A percentile compares a stretch with the other conserved stretches of the same genome.
phyloP scores from a whole-genome alignment of 495 filamentous ascomycete genomes.

The Talaromyces adpressus region DNA sequence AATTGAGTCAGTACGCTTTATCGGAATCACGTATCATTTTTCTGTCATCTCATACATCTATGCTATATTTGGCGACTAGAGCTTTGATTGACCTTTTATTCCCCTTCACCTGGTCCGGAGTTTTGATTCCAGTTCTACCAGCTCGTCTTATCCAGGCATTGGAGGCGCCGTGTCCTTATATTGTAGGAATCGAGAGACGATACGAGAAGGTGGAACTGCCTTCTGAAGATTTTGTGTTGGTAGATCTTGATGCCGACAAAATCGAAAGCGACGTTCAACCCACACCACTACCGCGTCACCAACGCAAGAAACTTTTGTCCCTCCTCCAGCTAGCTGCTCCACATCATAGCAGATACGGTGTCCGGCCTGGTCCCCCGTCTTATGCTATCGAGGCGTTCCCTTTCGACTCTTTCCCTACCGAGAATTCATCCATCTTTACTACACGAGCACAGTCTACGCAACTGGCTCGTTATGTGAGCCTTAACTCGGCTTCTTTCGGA shows the following conservation, averaged over 20 bases:
- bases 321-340: constrained; percentile 86
- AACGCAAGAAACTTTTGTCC: constrained; percentile 81
- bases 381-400: constrained; percentile 92
- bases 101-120: constrained; percentile 84
- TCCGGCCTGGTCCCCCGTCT: constrained; percentile 79
- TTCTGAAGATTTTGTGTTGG: constrained; percentile 93
- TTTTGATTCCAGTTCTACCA: constrained; percentile 88
- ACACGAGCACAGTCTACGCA: constrained; percentile 61
- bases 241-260: constrained; percentile 84
- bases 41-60: constrained; percentile 88
- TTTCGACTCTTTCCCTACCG: constrained; percentile 78
- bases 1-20: constrained; percentile 57
- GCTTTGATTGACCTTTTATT: constrained; percentile 81
- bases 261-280: constrained; percentile 76
- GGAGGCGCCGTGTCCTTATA: constrained; percentile 94
- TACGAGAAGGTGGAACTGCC: constrained; percentile 90
- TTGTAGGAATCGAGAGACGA: constrained; percentile 87
- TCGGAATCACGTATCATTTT: constrained; percentile 94
- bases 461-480: constrained; percentile 74
- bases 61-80: constrained; percentile 87
- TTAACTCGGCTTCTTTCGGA: constrained; percentile 84
- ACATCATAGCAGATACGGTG: constrained; percentile 80
- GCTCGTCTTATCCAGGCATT: constrained; percentile 81
- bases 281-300: constrained; percentile 72
- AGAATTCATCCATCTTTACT: constrained; percentile 73